phyloP scores from a whole-genome alignment of 768 basidiomycete genomes.

The Strobilomyces dryophilus region DNA sequence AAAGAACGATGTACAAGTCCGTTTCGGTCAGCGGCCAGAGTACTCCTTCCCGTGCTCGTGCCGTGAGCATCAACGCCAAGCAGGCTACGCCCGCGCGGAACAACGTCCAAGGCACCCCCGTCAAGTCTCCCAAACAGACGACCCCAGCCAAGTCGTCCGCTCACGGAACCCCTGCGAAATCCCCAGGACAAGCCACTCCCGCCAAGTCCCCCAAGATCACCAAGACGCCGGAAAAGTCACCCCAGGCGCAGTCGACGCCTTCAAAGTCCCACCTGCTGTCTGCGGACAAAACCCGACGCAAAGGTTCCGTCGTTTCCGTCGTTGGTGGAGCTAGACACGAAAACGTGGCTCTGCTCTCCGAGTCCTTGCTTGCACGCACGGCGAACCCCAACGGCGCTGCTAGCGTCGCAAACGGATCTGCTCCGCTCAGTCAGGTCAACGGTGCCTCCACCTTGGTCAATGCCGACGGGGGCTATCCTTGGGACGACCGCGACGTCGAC shows the following conservation, averaged over 20 bases:
- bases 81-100: constrained; percentile 15
- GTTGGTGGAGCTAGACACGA: constrained; percentile 16
- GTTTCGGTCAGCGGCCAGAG: constrained; percentile 22
- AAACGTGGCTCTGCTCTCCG: constrained; percentile 14
- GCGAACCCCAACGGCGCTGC: constrained; percentile 10
- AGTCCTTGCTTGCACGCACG: constrained; percentile 12
- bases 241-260: constrained; percentile 20
- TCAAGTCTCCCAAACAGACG: constrained; percentile 13
- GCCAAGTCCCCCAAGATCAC: constrained; percentile 21
- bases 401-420: constrained; percentile 20
- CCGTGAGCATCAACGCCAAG: constrained; percentile 16
- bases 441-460: constrained; percentile 21
- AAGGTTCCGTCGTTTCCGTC: constrained; percentile 17
- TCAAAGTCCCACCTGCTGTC: constrained; percentile 16
- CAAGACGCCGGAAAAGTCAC: constrained; percentile 19
- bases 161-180: constrained; percentile 18
- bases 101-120: constrained; percentile 12
- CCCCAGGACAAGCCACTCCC: constrained; percentile 17
- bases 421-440: constrained; percentile 19
- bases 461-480: constrained; percentile 18
- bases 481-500: constrained; percentile 44
- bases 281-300: constrained; percentile 17
- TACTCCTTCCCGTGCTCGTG: constrained; percentile 12
- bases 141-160: constrained; percentile 19
- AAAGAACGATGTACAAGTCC: constrained; percentile 20